Percentiles rank a stretch among this genome's conserved stretches.
Evolutionary conservation across 352 stramenopile species (phyloP).

Genomic region (Lagenidium giganteum): DNA sequence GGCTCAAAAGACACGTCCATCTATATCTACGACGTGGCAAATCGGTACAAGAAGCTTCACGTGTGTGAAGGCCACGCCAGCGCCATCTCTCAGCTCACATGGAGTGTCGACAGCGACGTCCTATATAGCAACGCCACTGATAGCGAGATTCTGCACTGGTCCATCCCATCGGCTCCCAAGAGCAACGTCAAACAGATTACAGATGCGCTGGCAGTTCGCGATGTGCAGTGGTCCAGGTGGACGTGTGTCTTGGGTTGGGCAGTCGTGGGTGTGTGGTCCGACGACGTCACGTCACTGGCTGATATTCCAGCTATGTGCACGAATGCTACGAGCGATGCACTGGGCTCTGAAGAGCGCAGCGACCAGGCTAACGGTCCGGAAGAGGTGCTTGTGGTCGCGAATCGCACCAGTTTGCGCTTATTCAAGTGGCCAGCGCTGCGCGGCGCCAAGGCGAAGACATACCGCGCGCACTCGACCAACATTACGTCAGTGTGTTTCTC

Average conservation of each 20-base stretch:
- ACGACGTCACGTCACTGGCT: slow-evolving; percentile 38
- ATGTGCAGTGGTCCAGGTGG: slow-evolving; percentile 59
- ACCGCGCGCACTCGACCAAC: slow-evolving; percentile 34
- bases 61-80: slow-evolving; percentile 80
- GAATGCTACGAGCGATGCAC: neutral
- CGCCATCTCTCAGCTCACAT: slow-evolving; percentile 82
- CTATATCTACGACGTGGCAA: slow-evolving; percentile 44
- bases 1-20: slow-evolving; percentile 57
- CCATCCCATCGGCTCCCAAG: slow-evolving; percentile 20
- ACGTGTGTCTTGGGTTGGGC: slow-evolving; percentile 68
- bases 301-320: slow-evolving; percentile 46
- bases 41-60: slow-evolving; percentile 51
- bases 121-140: slow-evolving; percentile 77
- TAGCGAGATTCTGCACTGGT: slow-evolving; percentile 61
- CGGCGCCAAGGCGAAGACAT: slow-evolving; percentile 33
- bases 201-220: slow-evolving; percentile 48
- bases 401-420: slow-evolving; percentile 36
- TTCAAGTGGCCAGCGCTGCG: slow-evolving; percentile 45
- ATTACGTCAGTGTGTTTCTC: slow-evolving; percentile 49
- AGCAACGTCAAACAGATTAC: slow-evolving; percentile 54
- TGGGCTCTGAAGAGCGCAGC: too few species aligned
- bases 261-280: slow-evolving; percentile 52
- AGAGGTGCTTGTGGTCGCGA: slow-evolving; percentile 41
- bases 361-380: slow-evolving; percentile 18
- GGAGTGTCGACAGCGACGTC: slow-evolving; percentile 71